These are phyloP conservation scores for Sclerotinia subarctica DNA, from an alignment of 2,329 filamentous ascomycete genomes.

Conservation along the genomic window DNA sequence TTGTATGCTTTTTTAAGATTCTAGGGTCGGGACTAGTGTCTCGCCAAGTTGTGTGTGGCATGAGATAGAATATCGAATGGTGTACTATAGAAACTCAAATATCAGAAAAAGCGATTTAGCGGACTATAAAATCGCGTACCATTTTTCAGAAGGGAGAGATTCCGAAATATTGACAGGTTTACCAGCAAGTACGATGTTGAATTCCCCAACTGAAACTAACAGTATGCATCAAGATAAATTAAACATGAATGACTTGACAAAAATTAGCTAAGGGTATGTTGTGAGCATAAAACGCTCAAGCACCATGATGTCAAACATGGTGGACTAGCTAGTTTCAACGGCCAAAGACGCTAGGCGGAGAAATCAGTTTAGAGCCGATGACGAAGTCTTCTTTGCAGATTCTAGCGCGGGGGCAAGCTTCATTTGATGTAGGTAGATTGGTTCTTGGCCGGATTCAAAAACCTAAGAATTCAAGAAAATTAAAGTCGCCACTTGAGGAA, in stretches of 20 bases:
- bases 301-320: background rate
- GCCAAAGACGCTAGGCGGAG: background rate
- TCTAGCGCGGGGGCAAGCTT: background rate
- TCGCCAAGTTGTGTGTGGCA: background rate
- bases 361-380: background rate
- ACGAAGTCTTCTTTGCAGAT: background rate
- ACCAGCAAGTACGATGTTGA: background rate
- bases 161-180: background rate
- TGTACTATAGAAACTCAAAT: background rate
- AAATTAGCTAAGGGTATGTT: background rate
- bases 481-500: background rate
- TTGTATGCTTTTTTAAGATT: background rate
- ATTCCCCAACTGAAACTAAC: background rate
- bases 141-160: background rate
- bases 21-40: background rate
- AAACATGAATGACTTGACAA: background rate
- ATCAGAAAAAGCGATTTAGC: background rate
- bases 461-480: background rate
- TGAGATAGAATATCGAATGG: background rate
- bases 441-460: background rate
- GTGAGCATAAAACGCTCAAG: slow-evolving; percentile 9
- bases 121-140: background rate
- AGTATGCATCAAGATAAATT: background rate
- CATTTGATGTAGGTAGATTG: background rate
- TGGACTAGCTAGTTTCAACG: slow-evolving; percentile 7